Evolutionary conservation across 1,284 basidiomycete genomes (phyloP), one percentile per base, ranked within the genome.

Genomic region (Microbotryum violaceum): DNA sequence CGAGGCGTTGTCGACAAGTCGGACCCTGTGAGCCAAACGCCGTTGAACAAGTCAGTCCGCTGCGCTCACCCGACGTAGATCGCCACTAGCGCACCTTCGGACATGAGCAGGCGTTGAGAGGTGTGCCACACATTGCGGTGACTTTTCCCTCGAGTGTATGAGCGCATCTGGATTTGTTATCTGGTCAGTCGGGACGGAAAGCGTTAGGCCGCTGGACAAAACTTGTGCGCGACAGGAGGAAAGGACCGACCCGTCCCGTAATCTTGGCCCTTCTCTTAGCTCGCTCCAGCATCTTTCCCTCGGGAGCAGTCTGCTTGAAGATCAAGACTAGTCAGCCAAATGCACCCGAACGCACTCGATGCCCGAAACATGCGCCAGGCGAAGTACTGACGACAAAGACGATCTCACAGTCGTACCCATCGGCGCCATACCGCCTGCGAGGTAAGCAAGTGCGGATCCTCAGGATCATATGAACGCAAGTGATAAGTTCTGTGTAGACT

Each of bases 1-100:
- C 50, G 57, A 60, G n/a, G 69, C 63, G 54, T 71, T 71, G 63
- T 70, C 68, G 42, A 68, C 57, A 3, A 71, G 49, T 23, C 70
- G 66, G 23, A 70, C 69, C 20, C 70, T 67, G 56, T 50, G 12
- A 18, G 20, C 8, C 6, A 20, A 21, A 25, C 2, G 37, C 37
- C 37, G 6, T 0, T 27, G 27, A 27, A 6, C 37, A 16, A 12
- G 9, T 31, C 42, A 42, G 51, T 21, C 6, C 7, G 18, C 33
- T n/a, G 25, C 6, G 29, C 46, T 9, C 21, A 16, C 23, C 16
- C 6, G 23, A 33, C 0, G 27, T 9, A 29, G 46, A 7, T 21
- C 7, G 3, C 7, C 18, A 23, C 21, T 16, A 2, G 45, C 50
- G 51, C 42, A 67, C 64, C 66, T 37, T 14, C 61, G 31, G 10